Base-by-base conservation (phyloP, 306 rosid genomes). In the Elaeagnus macrophylla region DNA sequence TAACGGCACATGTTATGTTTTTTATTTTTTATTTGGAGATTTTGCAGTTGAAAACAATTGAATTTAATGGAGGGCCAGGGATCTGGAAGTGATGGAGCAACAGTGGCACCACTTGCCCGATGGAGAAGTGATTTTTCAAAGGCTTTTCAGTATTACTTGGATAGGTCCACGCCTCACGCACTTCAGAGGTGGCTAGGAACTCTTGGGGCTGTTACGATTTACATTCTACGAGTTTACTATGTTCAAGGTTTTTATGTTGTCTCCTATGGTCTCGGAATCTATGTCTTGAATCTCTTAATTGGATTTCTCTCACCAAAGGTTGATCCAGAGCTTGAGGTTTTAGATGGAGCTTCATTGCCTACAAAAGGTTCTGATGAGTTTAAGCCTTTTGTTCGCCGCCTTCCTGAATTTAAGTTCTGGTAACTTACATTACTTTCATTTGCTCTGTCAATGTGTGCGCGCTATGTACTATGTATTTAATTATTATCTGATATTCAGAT, bases 341-440 rank as follows among this genome's bases (percentile, higher is more conserved):
- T 67, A 51, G 93, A 75, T 9, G 93, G 93, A 59, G 79, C 82
- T 67, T 65, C 84, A 1, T 66, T 80, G 79, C 93, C 93, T 5
- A 83, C 80, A 5, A 67, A 54, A 55, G 87, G 81, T 8, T 77
- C 79, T 2, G 88, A 83, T 53, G 93, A 83, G 75, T 83, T 83
- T 58, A 80, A 62, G 62, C 93, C 93, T 12, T 83, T 83, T 53
- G 67, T 77, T 49, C 93, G 87, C 56, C 83, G 93, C 59, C 87
- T 80, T 56, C 87, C 93, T 0, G 93, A 83, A 79, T 83, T 83
- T 63, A 80, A 80, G 69, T 83, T 83, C 61, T 83, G 93, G 93
- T 83, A 83, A 64, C 17, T 10, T 51, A 43, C 11, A 8, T 1
- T 39, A 25, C 53, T 69, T 43, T 57, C 37, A 51, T 40, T 19